Evolutionary conservation across 257 asterid species (phyloP), one percentile per base, ranked within the genome.

Genomic region (Scutellaria minor): DNA sequence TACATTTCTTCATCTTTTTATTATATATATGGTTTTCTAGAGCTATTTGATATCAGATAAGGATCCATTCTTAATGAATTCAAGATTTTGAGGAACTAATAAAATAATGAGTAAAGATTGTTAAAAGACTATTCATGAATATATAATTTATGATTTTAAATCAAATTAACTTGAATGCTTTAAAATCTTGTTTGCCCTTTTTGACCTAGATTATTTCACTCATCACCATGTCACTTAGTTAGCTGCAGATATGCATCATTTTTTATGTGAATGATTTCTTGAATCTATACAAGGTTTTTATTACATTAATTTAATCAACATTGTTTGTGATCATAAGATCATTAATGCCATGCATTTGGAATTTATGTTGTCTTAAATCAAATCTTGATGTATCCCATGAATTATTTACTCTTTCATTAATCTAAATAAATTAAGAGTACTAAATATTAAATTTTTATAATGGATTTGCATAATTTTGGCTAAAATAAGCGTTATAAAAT

Each of bases 81-180:
- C 65, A 42, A 39, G 47, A 39, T 51, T 24, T 51, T 20, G 2
- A 7, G 37, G 5, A 31, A 31, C 9, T 41, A n/a, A 42, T 63
- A 48, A 62, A 72, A 22, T 73, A 63, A 62, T 52, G 57, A 12
- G 55, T 55, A 7, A 27, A 42, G 53, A 40, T 10, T 27, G 14
- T 69, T 55, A 12, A 58, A 24, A 24, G 48, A 5, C 10, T 55
- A 12, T 40, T 11, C 14, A 5, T 31, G 37, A 31, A 31, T 18
- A 18, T 18, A 18, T 31, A 31, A 7, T 24, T 12, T 13, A n/a
- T 47, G 5, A 14, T 51, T 60, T 62, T 18, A 13, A 61, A 40
- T 52, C 5, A 64, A 53, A 57, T 47, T 68, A 66, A 12, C 56
- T 44, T 74, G 20, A 74, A 42, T 66, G 62, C 66, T 61, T 42